Percentiles rank a stretch among this genome's conserved stretches.
Evolutionary conservation across 106 monocot species (phyloP).

Genomic region (Dioscorea dumetorum): DNA sequence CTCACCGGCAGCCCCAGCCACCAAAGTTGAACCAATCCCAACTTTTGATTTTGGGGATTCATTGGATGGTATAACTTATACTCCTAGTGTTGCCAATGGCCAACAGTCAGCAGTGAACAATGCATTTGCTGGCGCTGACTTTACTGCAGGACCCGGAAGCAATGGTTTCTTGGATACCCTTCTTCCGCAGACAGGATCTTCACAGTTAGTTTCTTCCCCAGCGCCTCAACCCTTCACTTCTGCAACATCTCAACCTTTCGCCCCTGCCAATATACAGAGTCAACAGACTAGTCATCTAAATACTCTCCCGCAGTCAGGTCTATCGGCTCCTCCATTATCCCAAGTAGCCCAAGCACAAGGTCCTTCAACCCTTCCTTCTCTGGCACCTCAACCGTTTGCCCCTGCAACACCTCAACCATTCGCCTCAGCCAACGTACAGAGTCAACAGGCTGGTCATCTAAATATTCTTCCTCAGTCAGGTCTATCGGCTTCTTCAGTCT

Average conservation of each 20-base stretch:
- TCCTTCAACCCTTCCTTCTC: neutral
- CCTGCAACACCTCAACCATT: too few relatives aligned
- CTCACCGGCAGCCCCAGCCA: neutral
- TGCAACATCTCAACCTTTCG: neutral
- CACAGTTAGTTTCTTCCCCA: slow-evolving; percentile 15
- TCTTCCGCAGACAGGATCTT: slow-evolving; percentile 1
- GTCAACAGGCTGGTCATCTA: neutral
- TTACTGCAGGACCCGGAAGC: slow-evolving; percentile 7
- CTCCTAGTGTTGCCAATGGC: slow-evolving; percentile 15
- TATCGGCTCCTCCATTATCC: slow-evolving; percentile 11
- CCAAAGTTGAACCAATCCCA: slow-evolving; percentile 17
- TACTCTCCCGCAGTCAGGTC: slow-evolving; percentile 21
- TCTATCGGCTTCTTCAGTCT: slow-evolving; percentile 5
- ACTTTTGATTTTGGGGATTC: slow-evolving; percentile 61
- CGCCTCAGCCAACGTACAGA: too few relatives aligned
- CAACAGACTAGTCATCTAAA: slow-evolving; percentile 1
- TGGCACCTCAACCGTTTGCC: too few relatives aligned
- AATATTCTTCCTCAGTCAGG: slow-evolving; percentile 25
- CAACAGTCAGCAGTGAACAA: slow-evolving; percentile 14
- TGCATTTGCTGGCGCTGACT: slow-evolving; percentile 3
- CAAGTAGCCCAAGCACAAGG: slow-evolving; percentile 12
- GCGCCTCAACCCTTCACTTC: slow-evolving; percentile 11
- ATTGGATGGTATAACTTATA: slow-evolving; percentile 35
- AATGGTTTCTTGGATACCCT: slow-evolving; percentile 11
- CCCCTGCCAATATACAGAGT: neutral